Percentiles rank a stretch among this genome's conserved stretches.
These are phyloP conservation scores for Cutaneotrichosporon curvatum DNA, from an alignment of 1,284 basidiomycete genomes.

Conservation along the genomic window DNA sequence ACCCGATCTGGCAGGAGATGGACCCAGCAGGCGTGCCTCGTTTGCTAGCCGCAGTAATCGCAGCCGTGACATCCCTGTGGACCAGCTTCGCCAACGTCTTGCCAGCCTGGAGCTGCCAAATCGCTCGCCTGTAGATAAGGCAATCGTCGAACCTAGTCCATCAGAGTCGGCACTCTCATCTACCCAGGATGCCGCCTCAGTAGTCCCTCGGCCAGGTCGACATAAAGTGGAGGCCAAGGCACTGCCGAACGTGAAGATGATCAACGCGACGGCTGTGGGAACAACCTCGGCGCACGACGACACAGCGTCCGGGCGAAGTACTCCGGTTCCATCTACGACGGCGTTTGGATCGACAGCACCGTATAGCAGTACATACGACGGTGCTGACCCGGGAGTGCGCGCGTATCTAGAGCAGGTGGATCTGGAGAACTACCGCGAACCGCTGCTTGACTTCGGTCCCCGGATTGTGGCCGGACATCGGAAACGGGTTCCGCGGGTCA, in stretches of 20 bases:
- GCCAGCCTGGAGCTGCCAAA: conserved; percentile 27
- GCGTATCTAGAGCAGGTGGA: conserved; percentile 83
- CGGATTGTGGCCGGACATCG: conserved; percentile 67
- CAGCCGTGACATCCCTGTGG: conserved; percentile 32
- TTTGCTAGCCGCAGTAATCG: conserved; percentile 35
- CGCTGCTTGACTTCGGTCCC: conserved; percentile 82
- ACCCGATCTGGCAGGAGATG: conserved; percentile 23
- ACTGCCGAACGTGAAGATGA: conserved; percentile 73
- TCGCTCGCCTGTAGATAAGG: no score
- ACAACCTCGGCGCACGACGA: conserved; percentile 36
- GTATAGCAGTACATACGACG: conserved; percentile 54
- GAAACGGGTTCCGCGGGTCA: conserved; percentile 57
- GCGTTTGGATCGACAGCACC: conserved; percentile 16
- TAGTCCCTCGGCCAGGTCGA: conserved; percentile 16
- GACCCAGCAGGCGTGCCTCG: conserved; percentile 33
- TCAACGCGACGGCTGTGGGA: conserved; percentile 66
- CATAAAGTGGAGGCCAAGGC: conserved; percentile 60
- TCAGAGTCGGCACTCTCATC: conserved; percentile 38
- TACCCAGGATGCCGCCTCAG: conserved; percentile 25
- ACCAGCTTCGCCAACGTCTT: conserved; percentile 37
- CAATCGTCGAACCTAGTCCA: conserved; percentile 11
- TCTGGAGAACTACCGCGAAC: conserved; percentile 70
- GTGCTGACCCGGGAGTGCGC: conserved; percentile 75
- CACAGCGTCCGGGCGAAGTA: conserved; percentile 37
- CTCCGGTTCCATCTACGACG: conserved; percentile 16